Evolutionary conservation across 371 early-diverging fungal species (phyloP), one percentile per base, ranked within the genome.

Genomic region (Aphelidium insulamus): DNA sequence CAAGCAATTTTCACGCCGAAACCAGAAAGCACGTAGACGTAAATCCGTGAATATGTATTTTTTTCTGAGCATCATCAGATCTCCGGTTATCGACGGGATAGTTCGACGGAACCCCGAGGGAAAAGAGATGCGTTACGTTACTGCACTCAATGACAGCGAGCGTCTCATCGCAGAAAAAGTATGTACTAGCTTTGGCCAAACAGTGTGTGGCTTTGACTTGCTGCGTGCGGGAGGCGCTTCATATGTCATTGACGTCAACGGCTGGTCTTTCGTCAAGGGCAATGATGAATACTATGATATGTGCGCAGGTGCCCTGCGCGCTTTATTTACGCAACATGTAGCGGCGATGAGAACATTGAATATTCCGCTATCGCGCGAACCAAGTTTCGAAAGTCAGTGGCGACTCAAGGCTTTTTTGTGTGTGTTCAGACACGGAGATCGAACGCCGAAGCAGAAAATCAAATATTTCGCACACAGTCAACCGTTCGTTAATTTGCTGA

Each of bases 241-340:
- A 3, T 82, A 75, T 50, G 90, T 95, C 6, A 91, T 98, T 45
- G 98, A 98, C 51, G 94, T 98, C 34, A 98, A 98, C 44, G 98
- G 98, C 6, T 98, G 98, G 98, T 85, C 86, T 18, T 98, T 98
- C 59, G 98, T 98, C 32, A 98, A 98, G 52, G 90, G 88, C 36
- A 87, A 78, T 45, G 73, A 77, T 30, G 62, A 69, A 12, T 98
- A 98, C 49, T 92, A 90, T 49, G 84, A 83, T 45, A 64, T 67
- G 25, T 83, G 85, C 27, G 77, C 91, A 1, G 42, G 40, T 7
- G 65, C 79, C 15, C 50, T 95, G 16, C 69, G 70, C 24, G 62
- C 69, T 0, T 45, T n/a, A n/a, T 24, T 24, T 24, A 24, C 24
- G 5, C 7, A 24, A 7, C 24, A 24, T 10, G n/a, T n/a, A n/a